Conservation (phyloP, 202 grass and related monocot genomes). For the Brachypodium distachyon region DNA sequence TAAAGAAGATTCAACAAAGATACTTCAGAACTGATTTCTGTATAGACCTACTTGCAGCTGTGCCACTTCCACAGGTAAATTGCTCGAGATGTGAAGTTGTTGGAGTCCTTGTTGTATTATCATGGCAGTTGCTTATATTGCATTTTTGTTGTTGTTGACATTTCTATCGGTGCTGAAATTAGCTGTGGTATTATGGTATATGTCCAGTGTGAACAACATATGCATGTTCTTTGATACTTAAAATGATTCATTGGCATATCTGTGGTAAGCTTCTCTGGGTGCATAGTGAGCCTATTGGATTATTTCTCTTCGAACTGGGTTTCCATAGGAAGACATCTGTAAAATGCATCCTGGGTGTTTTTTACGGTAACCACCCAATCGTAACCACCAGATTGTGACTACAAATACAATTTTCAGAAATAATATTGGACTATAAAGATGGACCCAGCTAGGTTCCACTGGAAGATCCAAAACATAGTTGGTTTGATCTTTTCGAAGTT, state of each 20-base stretch:
- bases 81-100: neutral
- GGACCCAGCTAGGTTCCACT: neutral
- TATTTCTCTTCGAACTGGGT: neutral
- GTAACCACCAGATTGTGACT: neutral
- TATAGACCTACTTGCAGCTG: constrained; percentile 59
- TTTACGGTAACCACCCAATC: neutral
- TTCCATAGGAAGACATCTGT: neutral
- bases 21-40: constrained; percentile 62
- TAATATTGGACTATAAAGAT: too few relatives aligned
- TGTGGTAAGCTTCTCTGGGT: neutral
- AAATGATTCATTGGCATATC: neutral
- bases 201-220: neutral
- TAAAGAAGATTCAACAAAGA: constrained; percentile 58
- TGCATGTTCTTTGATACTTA: neutral
- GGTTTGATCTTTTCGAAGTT: neutral
- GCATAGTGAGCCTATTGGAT: neutral
- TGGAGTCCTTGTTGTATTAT: neutral
- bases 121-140: neutral
- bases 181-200: neutral
- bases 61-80: constrained; percentile 72
- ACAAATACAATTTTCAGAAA: too few relatives aligned
- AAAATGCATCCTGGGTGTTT: neutral
- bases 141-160: neutral
- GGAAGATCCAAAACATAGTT: neutral
- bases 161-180: neutral